Base-by-base conservation (phyloP, 1,284 basidiomycete species). In the Ustilago lituana region DNA sequence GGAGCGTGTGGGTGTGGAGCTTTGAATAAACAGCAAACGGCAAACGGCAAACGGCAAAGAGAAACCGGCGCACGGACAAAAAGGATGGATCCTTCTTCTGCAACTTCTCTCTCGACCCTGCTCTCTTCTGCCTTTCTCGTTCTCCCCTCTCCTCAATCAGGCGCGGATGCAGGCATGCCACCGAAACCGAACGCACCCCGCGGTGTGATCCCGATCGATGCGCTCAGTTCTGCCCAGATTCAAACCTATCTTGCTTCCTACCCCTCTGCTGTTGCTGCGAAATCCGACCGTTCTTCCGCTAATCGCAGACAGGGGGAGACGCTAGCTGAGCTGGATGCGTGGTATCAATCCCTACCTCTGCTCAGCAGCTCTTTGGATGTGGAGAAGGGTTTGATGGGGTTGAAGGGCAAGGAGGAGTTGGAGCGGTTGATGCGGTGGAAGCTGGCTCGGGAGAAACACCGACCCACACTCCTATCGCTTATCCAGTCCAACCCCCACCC, bases 361-460 rank as follows among this genome's bases (percentile, higher is more conserved):
- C 36, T 48, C 22, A 12, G 14, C 15, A 10, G 17, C 3, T 10
- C 10, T 11, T 17, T 41, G 6, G 27, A 26, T 4, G 26, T 36
- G 8, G 8, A 22, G 7, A 20, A 17, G 0, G 37, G 51, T 14
- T 29, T 59, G 11, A n/a, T 27, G 15, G 29, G 51, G 17, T 29
- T 59, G 11, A n/a, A 33, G 15, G 29, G 10, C 12, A 67, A 67
- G 24, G 15, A 24, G 2, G 46, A 51, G 1, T 49, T 71, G 6
- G 20, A 47, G n/a, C 39, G 39, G 26, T 32, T 72, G 4, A 59
- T 67, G 51, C 43, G 38, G 2, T 72, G 69, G 69, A 72, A 72
- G 44, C 44, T 72, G 1, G 15, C 43, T 0, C 51, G 64, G n/a
- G 63, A 63, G 32, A 61, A 52, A 24, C 37, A 39, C 17, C 50